Evolutionary conservation across 192 early-diverging fungal genomes (phyloP), one percentile per base, ranked within the genome.

Genomic region (Diversispora epigaea): DNA sequence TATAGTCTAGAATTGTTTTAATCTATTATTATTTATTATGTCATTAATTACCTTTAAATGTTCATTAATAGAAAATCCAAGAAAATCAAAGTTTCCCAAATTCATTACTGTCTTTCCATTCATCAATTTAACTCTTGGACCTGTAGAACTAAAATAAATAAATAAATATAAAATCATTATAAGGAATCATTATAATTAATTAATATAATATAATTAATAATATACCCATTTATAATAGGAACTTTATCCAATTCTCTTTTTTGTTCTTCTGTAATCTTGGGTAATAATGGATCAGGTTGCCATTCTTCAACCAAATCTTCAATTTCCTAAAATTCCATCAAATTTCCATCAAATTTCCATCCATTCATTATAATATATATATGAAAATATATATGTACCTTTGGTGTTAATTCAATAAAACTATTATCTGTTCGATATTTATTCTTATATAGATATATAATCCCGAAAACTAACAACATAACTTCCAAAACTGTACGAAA

Each of bases 231-330:
- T 70, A 95, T 91, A 56, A 93, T 68, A 44, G 91, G 89, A 4
- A 89, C 84, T 84, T 88, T 93, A 50, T 93, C 93, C 21, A 98
- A 83, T 15, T 94, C 91, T 73, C 88, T 84, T 61, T 81, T 83
- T 64, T 91, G 86, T 70, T 89, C 86, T 8, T 89, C 89, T 43
- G 89, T 90, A 47, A 95, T 78, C 7, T 84, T 82, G 21, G 93
- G 88, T 17, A 94, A 93, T n/a, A 99, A 85, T 17, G 95, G 91
- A 82, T 99, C 97, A 6, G 97, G 96, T 73, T 90, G 90, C 97
- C 97, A 99, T 70, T 97, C 96, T 47, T 94, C 91, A 25, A 93
- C 89, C 14, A 97, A 87, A 74, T 99, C 96, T 81, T 97, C 92
- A 44, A 99, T 87, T 81, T 99, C 97, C 94, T 94, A 83, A 44